phyloP scores from a whole-genome alignment of 371 early-diverging fungal species.

The Saksenaea oblongispora region DNA sequence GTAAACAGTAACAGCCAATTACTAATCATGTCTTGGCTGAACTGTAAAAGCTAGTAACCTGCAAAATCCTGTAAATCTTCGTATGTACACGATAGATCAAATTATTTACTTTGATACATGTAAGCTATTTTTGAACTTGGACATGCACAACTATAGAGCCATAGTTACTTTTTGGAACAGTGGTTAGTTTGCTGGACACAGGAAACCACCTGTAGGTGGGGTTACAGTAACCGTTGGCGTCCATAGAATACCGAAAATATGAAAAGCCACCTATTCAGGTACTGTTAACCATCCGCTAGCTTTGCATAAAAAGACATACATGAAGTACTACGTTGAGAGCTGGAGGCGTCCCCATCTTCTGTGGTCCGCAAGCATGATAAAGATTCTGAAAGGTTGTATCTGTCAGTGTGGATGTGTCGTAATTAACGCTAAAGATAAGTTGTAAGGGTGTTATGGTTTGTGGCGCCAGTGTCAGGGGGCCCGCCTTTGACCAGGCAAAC shows the following conservation, averaged over 20 bases:
- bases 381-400: slow-evolving; percentile 29
- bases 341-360: slow-evolving; percentile 22
- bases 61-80: no score
- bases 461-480: slow-evolving; percentile 9
- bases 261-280: not conserved
- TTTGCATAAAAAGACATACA: not conserved
- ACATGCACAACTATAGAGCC: no score
- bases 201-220: not conserved
- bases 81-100: no score
- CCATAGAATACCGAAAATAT: not conserved
- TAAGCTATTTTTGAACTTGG: no score
- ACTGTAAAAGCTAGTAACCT: no score
- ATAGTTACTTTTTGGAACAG: not conserved
- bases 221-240: not conserved
- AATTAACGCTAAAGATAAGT: slow-evolving; percentile 6
- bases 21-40: no score
- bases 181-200: not conserved
- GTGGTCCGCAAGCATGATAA: slow-evolving; percentile 32
- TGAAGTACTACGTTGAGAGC: not conserved
- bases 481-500: slow-evolving; percentile 16
- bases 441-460: slow-evolving; percentile 7
- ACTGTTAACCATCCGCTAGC: not conserved
- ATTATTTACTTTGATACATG: no score
- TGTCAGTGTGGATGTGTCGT: slow-evolving; percentile 10
- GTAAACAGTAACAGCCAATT: no score